phyloP scores from a whole-genome alignment of 2,329 filamentous ascomycete species.

The Fusarium lateritium region DNA sequence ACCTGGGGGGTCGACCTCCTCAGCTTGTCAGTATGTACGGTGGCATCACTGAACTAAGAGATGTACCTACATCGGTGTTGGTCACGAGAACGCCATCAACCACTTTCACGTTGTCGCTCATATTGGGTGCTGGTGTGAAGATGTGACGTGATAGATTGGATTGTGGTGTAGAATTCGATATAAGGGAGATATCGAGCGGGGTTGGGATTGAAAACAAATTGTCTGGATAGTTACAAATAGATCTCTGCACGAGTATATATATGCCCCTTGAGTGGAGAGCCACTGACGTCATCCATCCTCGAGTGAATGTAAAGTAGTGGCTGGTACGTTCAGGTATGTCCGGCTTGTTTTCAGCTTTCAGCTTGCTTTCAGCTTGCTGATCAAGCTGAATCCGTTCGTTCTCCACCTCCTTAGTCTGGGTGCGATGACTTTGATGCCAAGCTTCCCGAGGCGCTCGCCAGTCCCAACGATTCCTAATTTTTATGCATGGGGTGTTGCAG shows the following conservation, averaged over 20 bases:
- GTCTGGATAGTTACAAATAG: background rate
- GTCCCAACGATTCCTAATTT: too few species aligned
- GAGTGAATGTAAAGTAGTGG: background rate
- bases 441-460: too few species aligned
- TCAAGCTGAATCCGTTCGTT: too few species aligned
- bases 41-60: background rate
- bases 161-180: background rate
- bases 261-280: background rate
- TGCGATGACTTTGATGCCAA: too few species aligned
- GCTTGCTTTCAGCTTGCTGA: too few species aligned
- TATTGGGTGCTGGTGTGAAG: background rate
- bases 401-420: too few species aligned
- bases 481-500: too few species aligned
- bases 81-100: background rate
- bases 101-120: background rate
- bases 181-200: too few species aligned
- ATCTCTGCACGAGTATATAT: background rate
- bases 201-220: too few species aligned
- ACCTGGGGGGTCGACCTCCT: too few species aligned
- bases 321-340: background rate
- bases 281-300: background rate
- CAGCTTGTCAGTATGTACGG: background rate
- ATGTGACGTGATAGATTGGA: background rate
- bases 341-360: too few species aligned
- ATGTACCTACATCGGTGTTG: background rate